Conservation (phyloP, 495 filamentous ascomycete genomes). For the Emericellopsis terricola region DNA sequence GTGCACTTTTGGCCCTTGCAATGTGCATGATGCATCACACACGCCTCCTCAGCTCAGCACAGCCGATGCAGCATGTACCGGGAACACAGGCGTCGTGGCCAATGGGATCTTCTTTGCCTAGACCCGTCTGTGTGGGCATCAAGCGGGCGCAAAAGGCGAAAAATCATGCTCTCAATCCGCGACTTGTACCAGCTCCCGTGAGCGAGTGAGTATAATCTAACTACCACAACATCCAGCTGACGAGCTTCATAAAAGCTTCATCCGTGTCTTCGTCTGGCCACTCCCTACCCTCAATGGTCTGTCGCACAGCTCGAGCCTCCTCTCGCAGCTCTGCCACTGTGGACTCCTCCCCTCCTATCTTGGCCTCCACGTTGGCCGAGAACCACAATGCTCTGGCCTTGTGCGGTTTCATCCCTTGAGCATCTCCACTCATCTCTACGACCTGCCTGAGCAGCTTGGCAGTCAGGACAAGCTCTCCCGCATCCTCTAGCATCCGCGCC, state of each 20-base stretch:
- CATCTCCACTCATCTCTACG: conserved; percentile 3
- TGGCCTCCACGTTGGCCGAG: conserved; percentile 3
- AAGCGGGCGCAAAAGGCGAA: no score
- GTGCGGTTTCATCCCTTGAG: conserved; percentile 5
- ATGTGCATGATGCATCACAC: no score
- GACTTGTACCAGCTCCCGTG: not conserved
- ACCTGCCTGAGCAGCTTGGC: conserved; percentile 3
- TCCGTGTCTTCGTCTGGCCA: conserved; percentile 8
- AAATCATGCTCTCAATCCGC: no score
- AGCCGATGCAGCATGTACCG: no score
- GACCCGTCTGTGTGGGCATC: no score
- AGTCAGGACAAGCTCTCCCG: conserved; percentile 1
- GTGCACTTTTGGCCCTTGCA: no score
- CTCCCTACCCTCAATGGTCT: conserved; percentile 11
- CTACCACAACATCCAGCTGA: conserved; percentile 7
- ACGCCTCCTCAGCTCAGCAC: no score
- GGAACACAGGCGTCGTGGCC: no score
- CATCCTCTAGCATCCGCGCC: conserved; percentile 5
- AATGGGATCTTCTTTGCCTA: no score
- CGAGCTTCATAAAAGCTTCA: conserved; percentile 5
- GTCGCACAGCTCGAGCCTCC: conserved; percentile 1
- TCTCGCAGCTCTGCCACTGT: not conserved
- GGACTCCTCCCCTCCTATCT: conserved; percentile 5
- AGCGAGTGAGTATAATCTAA: not conserved
- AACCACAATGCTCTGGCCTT: conserved; percentile 6